These are phyloP conservation scores for Eucalyptus victrix DNA, from an alignment of 345 rosid species.

Conservation along the genomic window DNA sequence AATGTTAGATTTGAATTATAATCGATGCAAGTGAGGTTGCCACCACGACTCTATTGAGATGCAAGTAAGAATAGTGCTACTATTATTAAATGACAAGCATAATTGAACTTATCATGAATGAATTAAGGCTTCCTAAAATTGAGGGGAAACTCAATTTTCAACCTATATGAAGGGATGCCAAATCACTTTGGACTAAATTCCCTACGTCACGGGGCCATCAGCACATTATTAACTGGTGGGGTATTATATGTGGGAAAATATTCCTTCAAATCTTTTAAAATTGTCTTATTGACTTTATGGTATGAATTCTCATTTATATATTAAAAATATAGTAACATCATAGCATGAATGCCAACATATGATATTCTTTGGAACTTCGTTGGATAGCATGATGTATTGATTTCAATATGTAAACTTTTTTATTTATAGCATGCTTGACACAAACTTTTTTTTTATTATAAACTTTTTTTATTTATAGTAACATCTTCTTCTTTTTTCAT, in stretches of 20 bases:
- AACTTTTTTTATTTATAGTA: no score
- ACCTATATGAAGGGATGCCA: fast-evolving
- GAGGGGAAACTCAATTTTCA: fast-evolving
- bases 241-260: fast-evolving
- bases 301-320: background rate
- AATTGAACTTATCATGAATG: fast-evolving
- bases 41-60: fast-evolving
- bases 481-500: background rate
- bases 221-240: background rate
- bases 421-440: background rate
- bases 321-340: background rate
- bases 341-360: background rate
- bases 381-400: background rate
- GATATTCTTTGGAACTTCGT: background rate
- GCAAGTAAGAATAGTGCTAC: no score
- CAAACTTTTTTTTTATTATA: background rate
- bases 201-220: fast-evolving
- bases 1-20: no score
- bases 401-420: background rate
- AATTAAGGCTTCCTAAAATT: background rate
- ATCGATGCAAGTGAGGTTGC: fast-evolving
- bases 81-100: background rate
- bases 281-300: fast-evolving
- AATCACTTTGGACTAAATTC: background rate
- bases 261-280: background rate